These are phyloP conservation scores for Globisporangium takayamanum DNA, from an alignment of 352 stramenopile genomes.

Conservation along the genomic window DNA sequence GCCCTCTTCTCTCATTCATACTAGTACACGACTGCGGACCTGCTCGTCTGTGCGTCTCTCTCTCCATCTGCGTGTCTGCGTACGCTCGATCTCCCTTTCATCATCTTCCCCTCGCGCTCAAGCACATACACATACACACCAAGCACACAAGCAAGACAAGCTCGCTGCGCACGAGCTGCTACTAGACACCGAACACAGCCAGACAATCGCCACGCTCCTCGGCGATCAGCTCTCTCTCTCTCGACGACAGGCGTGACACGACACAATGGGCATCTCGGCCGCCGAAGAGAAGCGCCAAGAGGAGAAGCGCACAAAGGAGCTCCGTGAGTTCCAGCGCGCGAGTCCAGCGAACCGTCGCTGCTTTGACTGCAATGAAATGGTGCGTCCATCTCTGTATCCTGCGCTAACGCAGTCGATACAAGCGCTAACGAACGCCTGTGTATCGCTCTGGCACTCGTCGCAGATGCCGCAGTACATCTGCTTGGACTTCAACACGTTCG, in stretches of 20 bases:
- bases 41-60: neutral
- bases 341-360: constrained; percentile 69
- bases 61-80: neutral
- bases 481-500: constrained; percentile 92
- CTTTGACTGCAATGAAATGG: constrained; percentile 91
- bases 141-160: neutral
- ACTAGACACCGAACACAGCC: no score
- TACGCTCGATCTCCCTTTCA: neutral
- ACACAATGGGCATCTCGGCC: constrained; percentile 12
- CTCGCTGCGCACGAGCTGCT: neutral
- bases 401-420: neutral
- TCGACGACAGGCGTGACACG: no score
- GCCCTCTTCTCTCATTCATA: neutral
- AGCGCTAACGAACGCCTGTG: neutral
- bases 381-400: constrained; percentile 13
- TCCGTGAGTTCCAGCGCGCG: constrained; percentile 82
- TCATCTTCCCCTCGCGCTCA: neutral
- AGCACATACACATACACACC: neutral
- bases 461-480: constrained; percentile 91
- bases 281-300: constrained; percentile 75
- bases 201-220: no score
- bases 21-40: neutral
- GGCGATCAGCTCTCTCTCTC: no score
- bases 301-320: constrained; percentile 75
- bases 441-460: constrained; percentile 1